These are phyloP conservation scores for Amanita thiersii DNA, from an alignment of 768 basidiomycete genomes.

Conservation along the genomic window DNA sequence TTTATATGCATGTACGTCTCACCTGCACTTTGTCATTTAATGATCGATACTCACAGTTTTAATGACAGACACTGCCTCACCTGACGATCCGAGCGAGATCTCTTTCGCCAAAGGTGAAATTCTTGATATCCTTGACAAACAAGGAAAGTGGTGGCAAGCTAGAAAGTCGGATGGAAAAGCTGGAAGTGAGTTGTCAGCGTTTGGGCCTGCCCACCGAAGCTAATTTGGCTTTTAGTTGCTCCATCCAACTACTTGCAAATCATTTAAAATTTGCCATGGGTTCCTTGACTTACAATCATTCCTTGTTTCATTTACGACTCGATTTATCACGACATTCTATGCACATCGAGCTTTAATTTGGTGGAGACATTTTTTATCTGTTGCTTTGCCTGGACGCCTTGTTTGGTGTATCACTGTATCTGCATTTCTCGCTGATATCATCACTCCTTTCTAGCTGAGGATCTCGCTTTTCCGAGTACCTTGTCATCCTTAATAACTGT, in stretches of 20 bases:
- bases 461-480: neutral
- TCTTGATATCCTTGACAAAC: conserved; percentile 87
- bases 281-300: neutral
- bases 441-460: neutral
- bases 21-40: conserved; percentile 9
- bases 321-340: conserved; percentile 15
- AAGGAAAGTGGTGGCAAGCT: conserved; percentile 93
- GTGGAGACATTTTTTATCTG: neutral
- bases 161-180: conserved; percentile 65
- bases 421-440: conserved; percentile 2
- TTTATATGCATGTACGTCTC: conserved; percentile 76
- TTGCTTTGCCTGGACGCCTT: conserved; percentile 8
- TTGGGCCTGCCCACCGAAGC: conserved; percentile 10
- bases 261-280: conserved; percentile 33
- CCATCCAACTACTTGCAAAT: conserved; percentile 84
- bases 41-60: conserved; percentile 15
- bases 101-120: conserved; percentile 90
- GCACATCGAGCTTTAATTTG: no score
- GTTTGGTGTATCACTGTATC: conserved; percentile 17
- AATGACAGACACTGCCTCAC: conserved; percentile 77
- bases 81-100: conserved; percentile 95
- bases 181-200: conserved; percentile 54
- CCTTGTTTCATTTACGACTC: conserved; percentile 14
- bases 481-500: neutral
- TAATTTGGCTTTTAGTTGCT: conserved; percentile 42